These are phyloP conservation scores for Candida suzukii DNA, from an alignment of 805 yeast species.

Conservation along the genomic window DNA sequence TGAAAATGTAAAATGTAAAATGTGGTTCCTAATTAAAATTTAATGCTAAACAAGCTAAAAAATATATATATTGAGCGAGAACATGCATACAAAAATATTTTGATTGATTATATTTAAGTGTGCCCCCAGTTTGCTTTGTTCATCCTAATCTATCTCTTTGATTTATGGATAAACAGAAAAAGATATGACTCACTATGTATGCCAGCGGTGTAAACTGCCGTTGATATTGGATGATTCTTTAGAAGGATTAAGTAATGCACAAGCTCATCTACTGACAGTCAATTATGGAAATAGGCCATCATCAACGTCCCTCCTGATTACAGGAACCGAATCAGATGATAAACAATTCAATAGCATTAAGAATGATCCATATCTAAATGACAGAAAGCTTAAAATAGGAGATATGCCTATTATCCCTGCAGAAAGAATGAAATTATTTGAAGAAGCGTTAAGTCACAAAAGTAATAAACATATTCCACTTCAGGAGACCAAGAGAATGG, in stretches of 20 bases:
- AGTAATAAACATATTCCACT: conserved; percentile 9
- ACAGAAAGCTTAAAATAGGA: conserved; percentile 8
- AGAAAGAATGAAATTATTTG: conserved; percentile 30
- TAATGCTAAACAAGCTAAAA: too few species aligned
- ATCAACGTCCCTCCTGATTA: conserved; percentile 1
- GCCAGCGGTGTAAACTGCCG: conserved; percentile 61
- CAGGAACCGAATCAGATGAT: not conserved
- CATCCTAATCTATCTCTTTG: too few species aligned
- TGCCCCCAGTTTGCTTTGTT: too few species aligned
- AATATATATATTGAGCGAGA: too few species aligned
- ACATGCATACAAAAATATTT: too few species aligned
- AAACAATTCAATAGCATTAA: not conserved
- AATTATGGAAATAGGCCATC: conserved; percentile 19
- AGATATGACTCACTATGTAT: conserved; percentile 26
- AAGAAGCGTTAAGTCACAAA: conserved; percentile 21
- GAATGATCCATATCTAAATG: not conserved
- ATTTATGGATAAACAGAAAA: too few species aligned
- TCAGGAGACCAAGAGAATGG: not conserved
- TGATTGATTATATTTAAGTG: too few species aligned
- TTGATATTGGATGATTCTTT: conserved; percentile 50
- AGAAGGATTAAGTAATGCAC: conserved; percentile 44
- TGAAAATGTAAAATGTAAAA: too few species aligned
- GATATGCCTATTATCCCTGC: conserved; percentile 23
- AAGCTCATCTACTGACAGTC: conserved; percentile 41
- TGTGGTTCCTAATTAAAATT: too few species aligned